Percentiles rank a stretch among this genome's conserved stretches.
Conservation (phyloP, 495 filamentous ascomycete species). For the Aspergillus sclerotiicarbonarius region DNA sequence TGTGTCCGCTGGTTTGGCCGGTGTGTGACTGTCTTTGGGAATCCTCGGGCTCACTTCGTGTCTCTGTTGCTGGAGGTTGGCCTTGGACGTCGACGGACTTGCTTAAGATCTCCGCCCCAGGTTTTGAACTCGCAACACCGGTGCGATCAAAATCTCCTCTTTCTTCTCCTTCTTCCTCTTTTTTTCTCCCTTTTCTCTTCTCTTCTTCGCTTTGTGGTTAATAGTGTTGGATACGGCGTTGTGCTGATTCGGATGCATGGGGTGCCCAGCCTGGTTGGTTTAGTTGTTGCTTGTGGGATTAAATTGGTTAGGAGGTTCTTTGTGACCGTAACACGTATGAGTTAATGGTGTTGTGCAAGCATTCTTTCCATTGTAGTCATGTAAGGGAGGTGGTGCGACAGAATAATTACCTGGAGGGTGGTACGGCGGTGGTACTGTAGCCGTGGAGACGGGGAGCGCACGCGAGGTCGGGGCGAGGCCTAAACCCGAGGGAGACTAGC, state of each 20-base stretch:
- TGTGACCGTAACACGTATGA: neutral
- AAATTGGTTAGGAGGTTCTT: constrained; percentile 3
- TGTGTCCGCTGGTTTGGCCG: neutral
- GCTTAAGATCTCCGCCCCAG: neutral
- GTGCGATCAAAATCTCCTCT: neutral
- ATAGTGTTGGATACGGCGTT: constrained; percentile 7
- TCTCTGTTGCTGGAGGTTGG: constrained; percentile 4
- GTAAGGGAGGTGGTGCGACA: neutral
- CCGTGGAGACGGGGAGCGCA: too few species aligned
- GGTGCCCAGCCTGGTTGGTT: neutral
- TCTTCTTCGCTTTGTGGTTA: constrained; percentile 3
- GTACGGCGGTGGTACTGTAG: too few species aligned
- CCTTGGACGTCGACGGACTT: constrained; percentile 4
- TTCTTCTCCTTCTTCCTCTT: neutral
- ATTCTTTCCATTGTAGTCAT: neutral
- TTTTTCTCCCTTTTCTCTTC: neutral
- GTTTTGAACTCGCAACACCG: constrained; percentile 8
- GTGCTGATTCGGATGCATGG: constrained; percentile 4
- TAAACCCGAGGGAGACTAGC: neutral
- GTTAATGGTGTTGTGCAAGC: neutral
- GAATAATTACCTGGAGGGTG: neutral
- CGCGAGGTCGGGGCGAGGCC: too few species aligned
- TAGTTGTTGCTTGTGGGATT: neutral
- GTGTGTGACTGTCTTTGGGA: neutral
- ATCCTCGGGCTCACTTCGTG: neutral